Evolutionary conservation across 352 stramenopile genomes (phyloP), one percentile per base, ranked within the genome.

Genomic region (Paralagenidium karlingii): DNA sequence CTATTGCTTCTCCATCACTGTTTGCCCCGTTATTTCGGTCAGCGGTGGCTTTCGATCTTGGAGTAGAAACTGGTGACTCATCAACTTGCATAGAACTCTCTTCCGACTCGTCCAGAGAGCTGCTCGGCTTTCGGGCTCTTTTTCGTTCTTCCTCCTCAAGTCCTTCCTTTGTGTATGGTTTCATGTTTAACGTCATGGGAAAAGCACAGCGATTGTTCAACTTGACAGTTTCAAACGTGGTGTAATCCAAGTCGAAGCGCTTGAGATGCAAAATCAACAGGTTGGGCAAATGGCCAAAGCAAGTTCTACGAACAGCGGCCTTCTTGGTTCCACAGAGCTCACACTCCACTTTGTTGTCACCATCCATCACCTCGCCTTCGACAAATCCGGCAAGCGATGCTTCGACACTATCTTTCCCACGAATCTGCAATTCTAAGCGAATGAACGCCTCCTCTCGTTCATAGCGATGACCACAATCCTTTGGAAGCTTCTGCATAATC

Each of bases 331-430:
- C 94, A 61, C 95, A 99, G 2, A 86, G 58, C 47, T 99, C 95
- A 48, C 96, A 99, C 47, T 96, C 87, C 19, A 96, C 84, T 61
- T 98, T 97, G 62, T 99, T 99, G 58, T 98, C 94, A 8, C 96
- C 96, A 51, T 98, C 93, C 94, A 99, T 99, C n/a, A 98, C 78
- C 60, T 99, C 96, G 16, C 93, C 93, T 64, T 98, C 91, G n/a
- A 97, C 95, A 50, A 98, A 98, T 5, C 68, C 79, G 19, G 86
- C 70, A 4, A 99, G 71, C 6, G 88, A 96, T 57, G 99, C 95
- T 39, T 98, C 89, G 39, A 99, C 97, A 37, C 83, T 96, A 37
- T 94, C 82, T 51, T 98, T 99, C n/a, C 95, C 95, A 37, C 94
- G 74, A 57, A 99, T 98, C 59, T 98, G 92, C 30, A 98, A 75